phyloP scores from a whole-genome alignment of 345 rosid genomes.

The Melaleuca quinquenervia region DNA sequence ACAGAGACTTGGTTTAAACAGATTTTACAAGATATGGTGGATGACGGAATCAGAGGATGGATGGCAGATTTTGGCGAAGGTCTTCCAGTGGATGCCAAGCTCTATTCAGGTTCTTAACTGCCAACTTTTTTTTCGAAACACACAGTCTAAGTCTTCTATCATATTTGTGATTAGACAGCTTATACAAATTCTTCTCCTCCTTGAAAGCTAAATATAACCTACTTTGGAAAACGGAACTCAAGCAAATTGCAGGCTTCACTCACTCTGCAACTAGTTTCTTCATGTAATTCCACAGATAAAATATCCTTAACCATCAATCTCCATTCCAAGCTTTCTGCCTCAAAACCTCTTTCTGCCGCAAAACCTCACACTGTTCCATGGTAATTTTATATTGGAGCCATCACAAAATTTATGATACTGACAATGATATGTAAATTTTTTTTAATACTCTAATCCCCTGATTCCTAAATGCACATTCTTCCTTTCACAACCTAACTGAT shows the following conservation, averaged over 20 bases:
- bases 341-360: no score
- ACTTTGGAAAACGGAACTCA: not conserved
- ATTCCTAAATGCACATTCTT: not conserved
- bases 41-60: slow-evolving; percentile 66
- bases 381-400: not conserved
- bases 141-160: not conserved
- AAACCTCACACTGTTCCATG: not conserved
- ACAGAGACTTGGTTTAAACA: slow-evolving; percentile 58
- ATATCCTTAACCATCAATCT: not conserved
- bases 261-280: not conserved
- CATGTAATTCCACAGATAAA: not conserved
- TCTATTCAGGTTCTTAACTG: slow-evolving; percentile 42
- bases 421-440: not conserved
- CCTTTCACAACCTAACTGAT: not conserved
- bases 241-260: not conserved
- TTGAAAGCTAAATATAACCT: not conserved
- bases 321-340: not conserved
- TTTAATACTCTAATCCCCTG: not conserved
- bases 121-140: not conserved
- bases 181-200: not conserved
- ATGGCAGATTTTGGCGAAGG: slow-evolving; percentile 89
- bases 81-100: slow-evolving; percentile 51
- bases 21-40: slow-evolving; percentile 53
- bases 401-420: not conserved
- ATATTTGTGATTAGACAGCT: not conserved